Evolutionary conservation across 2,329 filamentous ascomycete genomes (phyloP).

Genomic region (Fusarium praegraminearum): DNA sequence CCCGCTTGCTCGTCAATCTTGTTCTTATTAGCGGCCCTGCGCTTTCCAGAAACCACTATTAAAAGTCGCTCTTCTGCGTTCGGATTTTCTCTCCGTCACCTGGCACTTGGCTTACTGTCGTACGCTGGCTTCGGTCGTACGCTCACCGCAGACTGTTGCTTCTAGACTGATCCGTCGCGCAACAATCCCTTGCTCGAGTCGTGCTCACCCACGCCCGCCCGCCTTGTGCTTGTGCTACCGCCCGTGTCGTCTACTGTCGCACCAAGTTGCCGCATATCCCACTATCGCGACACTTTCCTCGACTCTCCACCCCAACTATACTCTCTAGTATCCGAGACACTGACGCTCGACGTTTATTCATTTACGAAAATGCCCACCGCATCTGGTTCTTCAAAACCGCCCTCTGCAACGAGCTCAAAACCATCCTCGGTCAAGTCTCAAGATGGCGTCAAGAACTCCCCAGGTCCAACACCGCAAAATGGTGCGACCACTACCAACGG

Average conservation of each 20-base stretch:
- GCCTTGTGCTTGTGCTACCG: constrained; percentile 30
- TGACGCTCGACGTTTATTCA: constrained; percentile 3
- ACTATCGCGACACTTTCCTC: constrained; percentile 19
- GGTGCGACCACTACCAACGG: constrained; percentile 50
- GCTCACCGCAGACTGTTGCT: constrained; percentile 33
- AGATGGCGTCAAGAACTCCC: constrained; percentile 57
- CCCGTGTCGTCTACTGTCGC: constrained; percentile 25
- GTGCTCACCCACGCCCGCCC: constrained; percentile 31
- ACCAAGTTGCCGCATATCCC: constrained; percentile 32
- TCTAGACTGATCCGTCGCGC: constrained; percentile 40
- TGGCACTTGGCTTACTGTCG: constrained; percentile 35
- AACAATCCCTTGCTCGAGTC: constrained; percentile 39
- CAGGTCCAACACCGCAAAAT: constrained; percentile 56
- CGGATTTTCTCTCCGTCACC: constrained; percentile 26
- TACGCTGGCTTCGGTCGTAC: constrained; percentile 35
- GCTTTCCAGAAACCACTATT: constrained; percentile 12
- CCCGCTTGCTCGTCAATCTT: constrained; percentile 20
- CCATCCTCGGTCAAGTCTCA: constrained; percentile 64
- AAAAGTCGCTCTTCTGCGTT: constrained; percentile 20
- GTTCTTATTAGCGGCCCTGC: constrained; percentile 25
- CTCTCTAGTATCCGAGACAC: constrained; percentile 30
- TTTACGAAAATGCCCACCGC: constrained; percentile 52
- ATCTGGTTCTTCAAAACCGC: constrained; percentile 51
- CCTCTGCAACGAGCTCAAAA: constrained; percentile 61
- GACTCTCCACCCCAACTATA: constrained; percentile 5